Base-by-base conservation (phyloP, 2,329 filamentous ascomycete genomes). In the Neonectria magnoliae region DNA sequence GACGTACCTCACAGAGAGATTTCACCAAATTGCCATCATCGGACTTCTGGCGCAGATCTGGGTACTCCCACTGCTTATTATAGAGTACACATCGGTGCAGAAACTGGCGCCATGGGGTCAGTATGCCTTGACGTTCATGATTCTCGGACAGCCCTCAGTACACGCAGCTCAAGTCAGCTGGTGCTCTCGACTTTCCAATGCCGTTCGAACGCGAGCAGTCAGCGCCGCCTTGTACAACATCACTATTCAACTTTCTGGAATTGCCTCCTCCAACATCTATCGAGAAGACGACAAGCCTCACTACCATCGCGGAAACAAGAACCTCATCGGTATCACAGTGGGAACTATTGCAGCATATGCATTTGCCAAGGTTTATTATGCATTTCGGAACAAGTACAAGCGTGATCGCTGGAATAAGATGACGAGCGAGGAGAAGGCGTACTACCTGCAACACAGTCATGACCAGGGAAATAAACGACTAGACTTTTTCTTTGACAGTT, bases 61-160 rank as follows among this genome's bases (percentile, higher is more conserved):
- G 62, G 62, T 64, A 0, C 45, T 64, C 2, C 62, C 62, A 11
- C 20, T 64, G 10, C 38, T 64, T 3, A 52, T 64, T 4, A 52
- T 64, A 10, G 56, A 64, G 29, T 64, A 64, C 51, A 60, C 62
- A 5, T 64, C 62, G 0, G 51, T 60, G 4, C 31, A 64, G 20
- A 25, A 57, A 1, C 33, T 64, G 8, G 60, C 62, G 6, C 44
- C 33, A 9, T 60, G 56, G 62, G 57, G 47, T 2, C 62, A 64
- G 31, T 64, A 64, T 16, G 62, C 62, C 27, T 16, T 64, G 51
- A 60, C 56, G 1, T 64, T 64, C n/a, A 52, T 64, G 44, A 64
- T 64, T 1, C 42, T 64, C 13, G 62, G 62, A 4, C 45, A 52
- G 36, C 62, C 62, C 7, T 60, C 62, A 4, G 62, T 60, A 1